Conservation (phyloP, 192 early-diverging fungal species). For the Geranomyces michiganensis region DNA sequence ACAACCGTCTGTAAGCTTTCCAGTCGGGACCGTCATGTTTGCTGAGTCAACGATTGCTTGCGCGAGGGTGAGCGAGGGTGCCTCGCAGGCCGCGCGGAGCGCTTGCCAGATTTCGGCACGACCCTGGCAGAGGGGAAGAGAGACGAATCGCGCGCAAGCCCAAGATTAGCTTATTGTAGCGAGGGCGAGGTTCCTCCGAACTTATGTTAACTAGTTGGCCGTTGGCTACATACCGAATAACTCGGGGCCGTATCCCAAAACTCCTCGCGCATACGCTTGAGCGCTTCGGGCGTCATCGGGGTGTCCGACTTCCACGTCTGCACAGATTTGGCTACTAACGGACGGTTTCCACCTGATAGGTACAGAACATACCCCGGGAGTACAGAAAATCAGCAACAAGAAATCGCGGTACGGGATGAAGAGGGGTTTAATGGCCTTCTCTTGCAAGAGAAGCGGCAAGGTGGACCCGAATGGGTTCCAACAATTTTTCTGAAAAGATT, state of each 20-base stretch:
- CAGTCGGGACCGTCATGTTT: constrained; percentile 71
- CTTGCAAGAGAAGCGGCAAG: no score
- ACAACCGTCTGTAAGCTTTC: constrained; percentile 70
- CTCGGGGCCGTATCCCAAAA: constrained; percentile 78
- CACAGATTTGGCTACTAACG: constrained; percentile 13
- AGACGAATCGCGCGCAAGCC: no score
- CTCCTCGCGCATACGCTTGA: constrained; percentile 58
- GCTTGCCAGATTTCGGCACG: constrained; percentile 79
- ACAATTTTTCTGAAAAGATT: no score
- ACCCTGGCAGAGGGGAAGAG: constrained; percentile 42
- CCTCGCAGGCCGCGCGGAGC: constrained; percentile 59
- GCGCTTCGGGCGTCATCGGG: constrained; percentile 41
- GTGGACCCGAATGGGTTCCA: no score
- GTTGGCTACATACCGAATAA: constrained; percentile 69
- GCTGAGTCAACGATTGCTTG: constrained; percentile 69
- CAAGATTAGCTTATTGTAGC: not conserved
- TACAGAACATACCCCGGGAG: no score
- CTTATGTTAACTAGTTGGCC: no score
- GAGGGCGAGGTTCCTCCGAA: not conserved
- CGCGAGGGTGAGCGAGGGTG: constrained; percentile 53
- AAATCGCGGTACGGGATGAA: no score
- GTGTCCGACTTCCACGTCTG: constrained; percentile 46
- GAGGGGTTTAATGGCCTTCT: no score
- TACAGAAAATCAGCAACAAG: no score
- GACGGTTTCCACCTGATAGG: constrained; percentile 37